Conservation (phyloP, 169 alveolate genomes). For the Eimeria necatrix region DNA sequence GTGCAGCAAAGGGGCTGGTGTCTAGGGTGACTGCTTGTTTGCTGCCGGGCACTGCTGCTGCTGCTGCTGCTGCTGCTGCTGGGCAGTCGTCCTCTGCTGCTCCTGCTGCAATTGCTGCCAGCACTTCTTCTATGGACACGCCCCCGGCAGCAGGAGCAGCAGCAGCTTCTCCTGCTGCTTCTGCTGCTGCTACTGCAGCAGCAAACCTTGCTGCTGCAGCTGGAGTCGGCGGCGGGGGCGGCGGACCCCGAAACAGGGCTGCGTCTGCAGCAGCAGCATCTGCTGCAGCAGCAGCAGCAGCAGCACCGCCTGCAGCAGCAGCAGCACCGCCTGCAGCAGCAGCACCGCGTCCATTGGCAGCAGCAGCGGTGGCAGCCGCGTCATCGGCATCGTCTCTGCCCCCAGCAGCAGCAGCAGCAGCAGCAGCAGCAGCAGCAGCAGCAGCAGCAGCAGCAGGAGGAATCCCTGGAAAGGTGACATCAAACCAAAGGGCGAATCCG, state of each 20-base stretch:
- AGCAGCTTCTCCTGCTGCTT: no score
- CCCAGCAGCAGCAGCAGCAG: no score
- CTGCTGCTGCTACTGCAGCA: no score
- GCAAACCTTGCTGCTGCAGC: no score
- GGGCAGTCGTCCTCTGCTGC: no score
- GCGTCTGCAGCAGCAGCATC: no score
- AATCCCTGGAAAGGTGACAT: neutral
- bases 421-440: neutral
- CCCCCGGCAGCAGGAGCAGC: neutral
- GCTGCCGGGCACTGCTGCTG: conserved; percentile 7
- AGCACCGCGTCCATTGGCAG: no score
- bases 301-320: no score
- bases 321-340: no score
- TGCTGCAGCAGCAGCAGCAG: no score
- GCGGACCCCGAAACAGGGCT: neutral
- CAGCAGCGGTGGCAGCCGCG: no score
- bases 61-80: neutral
- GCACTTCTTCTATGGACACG: neutral
- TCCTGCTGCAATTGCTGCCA: neutral
- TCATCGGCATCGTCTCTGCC: no score
- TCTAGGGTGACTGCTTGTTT: neutral
- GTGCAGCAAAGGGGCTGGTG: conserved; percentile 31
- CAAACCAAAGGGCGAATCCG: conserved; percentile 71
- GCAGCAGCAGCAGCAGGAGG: neutral
- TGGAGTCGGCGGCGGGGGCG: neutral